Percentiles rank a stretch among this genome's conserved stretches.
Evolutionary conservation across 1,139 yeast genomes (phyloP).

Genomic region (Candida freyschussii): DNA sequence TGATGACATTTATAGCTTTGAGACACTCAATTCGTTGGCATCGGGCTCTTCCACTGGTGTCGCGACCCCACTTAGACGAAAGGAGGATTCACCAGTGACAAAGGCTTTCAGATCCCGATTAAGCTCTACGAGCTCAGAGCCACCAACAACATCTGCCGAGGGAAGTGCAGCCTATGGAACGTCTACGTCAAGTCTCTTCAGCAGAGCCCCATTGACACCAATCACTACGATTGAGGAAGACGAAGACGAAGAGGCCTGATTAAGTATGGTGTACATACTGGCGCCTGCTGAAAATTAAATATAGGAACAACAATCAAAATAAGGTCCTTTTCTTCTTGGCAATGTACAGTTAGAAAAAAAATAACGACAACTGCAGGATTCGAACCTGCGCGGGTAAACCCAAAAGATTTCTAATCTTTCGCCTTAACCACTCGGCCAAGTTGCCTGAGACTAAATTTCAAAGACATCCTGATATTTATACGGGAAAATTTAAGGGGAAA

Average conservation of each 20-base stretch:
- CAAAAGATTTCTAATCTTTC: conserved; percentile 50
- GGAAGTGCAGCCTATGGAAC: conserved; percentile 6
- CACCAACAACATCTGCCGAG: not conserved
- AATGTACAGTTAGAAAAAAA: too few relatives aligned
- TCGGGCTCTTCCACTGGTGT: conserved; percentile 9
- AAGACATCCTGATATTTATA: too few relatives aligned
- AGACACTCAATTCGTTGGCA: conserved; percentile 13
- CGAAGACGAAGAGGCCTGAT: conserved; percentile 13
- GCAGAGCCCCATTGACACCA: conserved; percentile 17
- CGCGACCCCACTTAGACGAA: conserved; percentile 4
- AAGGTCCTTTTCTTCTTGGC: not conserved
- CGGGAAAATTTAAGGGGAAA: too few relatives aligned
- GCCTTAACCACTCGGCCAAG: conserved; percentile 54
- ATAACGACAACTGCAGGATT: conserved; percentile 38
- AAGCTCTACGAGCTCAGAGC: conserved; percentile 8
- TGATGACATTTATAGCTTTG: conserved; percentile 16
- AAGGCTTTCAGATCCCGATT: conserved; percentile 19
- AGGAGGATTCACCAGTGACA: conserved; percentile 13
- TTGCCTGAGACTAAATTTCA: conserved; percentile 44
- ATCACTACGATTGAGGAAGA: conserved; percentile 21
- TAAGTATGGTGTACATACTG: not conserved
- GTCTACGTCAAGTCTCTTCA: conserved; percentile 16
- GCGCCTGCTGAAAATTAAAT: conserved; percentile 3
- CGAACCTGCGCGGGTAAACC: conserved; percentile 45
- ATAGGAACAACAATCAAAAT: not conserved